Evolutionary conservation across 2,329 filamentous ascomycete genomes (phyloP).

Genomic region (Penicillium concentricum): DNA sequence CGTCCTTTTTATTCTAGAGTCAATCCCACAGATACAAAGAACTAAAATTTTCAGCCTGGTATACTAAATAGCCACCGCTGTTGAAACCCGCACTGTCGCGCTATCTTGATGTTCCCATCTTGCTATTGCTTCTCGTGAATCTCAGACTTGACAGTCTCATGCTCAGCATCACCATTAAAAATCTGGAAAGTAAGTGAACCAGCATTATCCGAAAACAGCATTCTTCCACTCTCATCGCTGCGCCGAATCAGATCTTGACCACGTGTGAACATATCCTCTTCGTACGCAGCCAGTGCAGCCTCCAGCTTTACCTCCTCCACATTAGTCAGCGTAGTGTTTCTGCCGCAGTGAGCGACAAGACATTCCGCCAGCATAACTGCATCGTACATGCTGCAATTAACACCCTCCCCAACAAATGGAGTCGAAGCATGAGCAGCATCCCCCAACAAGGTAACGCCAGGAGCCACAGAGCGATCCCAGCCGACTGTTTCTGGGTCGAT

Average conservation of each 20-base stretch:
- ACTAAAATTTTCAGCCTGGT: no score
- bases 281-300: background rate
- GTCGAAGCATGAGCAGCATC: background rate
- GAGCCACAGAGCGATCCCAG: background rate
- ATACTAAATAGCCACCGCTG: no score
- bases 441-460: background rate
- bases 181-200: background rate
- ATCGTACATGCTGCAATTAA: background rate
- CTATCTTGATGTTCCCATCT: no score
- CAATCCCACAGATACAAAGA: no score
- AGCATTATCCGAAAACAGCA: background rate
- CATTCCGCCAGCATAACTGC: background rate
- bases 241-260: background rate
- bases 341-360: background rate
- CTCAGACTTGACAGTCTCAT: background rate
- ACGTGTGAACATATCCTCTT: background rate
- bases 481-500: background rate
- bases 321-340: background rate
- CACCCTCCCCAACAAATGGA: background rate
- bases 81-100: no score
- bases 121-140: background rate
- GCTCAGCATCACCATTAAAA: background rate
- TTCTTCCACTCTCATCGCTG: background rate
- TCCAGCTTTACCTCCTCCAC: background rate
- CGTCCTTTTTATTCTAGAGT: no score